Evolutionary conservation across 768 basidiomycete genomes (phyloP).

Genomic region (Suillus cothurnatus): DNA sequence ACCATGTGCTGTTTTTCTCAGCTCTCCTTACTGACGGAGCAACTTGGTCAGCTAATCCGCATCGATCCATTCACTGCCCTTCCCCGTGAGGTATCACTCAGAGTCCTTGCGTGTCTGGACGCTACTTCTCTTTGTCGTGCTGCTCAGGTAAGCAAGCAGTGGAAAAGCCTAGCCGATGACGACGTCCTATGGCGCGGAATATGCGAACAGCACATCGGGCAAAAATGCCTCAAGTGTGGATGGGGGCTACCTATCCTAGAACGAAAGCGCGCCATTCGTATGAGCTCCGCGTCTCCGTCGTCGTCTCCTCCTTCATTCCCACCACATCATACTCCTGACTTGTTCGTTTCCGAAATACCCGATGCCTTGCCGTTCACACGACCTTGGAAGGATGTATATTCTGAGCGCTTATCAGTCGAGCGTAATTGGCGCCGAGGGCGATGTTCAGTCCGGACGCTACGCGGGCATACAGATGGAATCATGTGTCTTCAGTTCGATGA

Average conservation of each 20-base stretch:
- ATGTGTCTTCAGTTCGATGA: conserved; percentile 98
- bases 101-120: conserved; percentile 86
- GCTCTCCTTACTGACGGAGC: conserved; percentile 92
- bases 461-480: conserved; percentile 94
- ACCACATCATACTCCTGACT: conserved; percentile 6
- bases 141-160: conserved; percentile 83
- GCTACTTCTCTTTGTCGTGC: conserved; percentile 92
- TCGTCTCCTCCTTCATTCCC: conserved; percentile 18
- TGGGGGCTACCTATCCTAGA: conserved; percentile 96
- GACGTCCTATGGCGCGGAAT: conserved; percentile 94
- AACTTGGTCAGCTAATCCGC: conserved; percentile 89
- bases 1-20: conserved; percentile 99
- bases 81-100: conserved; percentile 87
- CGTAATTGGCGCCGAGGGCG: conserved; percentile 97
- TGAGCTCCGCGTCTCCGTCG: conserved; percentile 40
- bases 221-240: conserved; percentile 95
- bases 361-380: conserved; percentile 56
- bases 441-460: conserved; percentile 80
- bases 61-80: conserved; percentile 93
- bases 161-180: conserved; percentile 92
- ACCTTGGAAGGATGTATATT: conserved; percentile 99
- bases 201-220: conserved; percentile 97
- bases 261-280: conserved; percentile 55
- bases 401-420: conserved; percentile 94
- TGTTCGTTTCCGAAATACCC: conserved; percentile 32